Conservation (phyloP, 1,284 basidiomycete species). For the Marasmius sp. region DNA sequence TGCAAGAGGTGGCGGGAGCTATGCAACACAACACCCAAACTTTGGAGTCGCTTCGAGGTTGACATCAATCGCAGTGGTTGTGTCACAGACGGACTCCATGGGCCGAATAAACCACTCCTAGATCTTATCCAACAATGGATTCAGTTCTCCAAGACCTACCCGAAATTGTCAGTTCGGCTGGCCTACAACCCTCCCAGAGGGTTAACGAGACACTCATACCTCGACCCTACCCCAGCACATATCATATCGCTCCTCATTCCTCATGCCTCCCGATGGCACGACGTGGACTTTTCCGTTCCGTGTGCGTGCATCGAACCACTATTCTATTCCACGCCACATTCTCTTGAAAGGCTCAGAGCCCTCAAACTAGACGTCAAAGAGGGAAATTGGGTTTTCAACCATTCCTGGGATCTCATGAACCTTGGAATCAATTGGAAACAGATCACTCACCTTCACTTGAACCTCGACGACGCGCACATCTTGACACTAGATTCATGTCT, state of each 20-base stretch:
- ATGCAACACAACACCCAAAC: constrained; percentile 29
- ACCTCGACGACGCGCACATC: constrained; percentile 27
- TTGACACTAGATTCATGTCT: constrained; percentile 34
- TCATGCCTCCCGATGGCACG: constrained; percentile 33
- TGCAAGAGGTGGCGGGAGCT: constrained; percentile 36
- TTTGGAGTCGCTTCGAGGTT: constrained; percentile 42
- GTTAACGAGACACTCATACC: constrained; percentile 18
- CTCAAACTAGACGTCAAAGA: constrained; percentile 30
- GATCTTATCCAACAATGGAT: constrained; percentile 34
- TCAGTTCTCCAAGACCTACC: constrained; percentile 30
- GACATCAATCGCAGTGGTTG: constrained; percentile 13
- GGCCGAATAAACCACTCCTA: background rate
- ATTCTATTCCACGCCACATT: constrained; percentile 19
- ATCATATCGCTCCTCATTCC: constrained; percentile 30
- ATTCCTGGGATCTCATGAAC: constrained; percentile 22
- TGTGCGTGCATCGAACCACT: constrained; percentile 24
- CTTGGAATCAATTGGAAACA: constrained; percentile 36
- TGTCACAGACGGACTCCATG: background rate
- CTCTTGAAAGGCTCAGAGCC: constrained; percentile 26
- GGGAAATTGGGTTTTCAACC: constrained; percentile 13
- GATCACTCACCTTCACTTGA: constrained; percentile 34
- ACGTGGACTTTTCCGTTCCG: constrained; percentile 32
- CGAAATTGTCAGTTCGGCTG: constrained; percentile 32
- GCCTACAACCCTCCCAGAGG: constrained; percentile 8
- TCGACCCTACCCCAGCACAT: constrained; percentile 24